These are phyloP conservation scores for Colletotrichum gloeosporioides DNA, from an alignment of 2,329 filamentous ascomycete species.

Conservation along the genomic window DNA sequence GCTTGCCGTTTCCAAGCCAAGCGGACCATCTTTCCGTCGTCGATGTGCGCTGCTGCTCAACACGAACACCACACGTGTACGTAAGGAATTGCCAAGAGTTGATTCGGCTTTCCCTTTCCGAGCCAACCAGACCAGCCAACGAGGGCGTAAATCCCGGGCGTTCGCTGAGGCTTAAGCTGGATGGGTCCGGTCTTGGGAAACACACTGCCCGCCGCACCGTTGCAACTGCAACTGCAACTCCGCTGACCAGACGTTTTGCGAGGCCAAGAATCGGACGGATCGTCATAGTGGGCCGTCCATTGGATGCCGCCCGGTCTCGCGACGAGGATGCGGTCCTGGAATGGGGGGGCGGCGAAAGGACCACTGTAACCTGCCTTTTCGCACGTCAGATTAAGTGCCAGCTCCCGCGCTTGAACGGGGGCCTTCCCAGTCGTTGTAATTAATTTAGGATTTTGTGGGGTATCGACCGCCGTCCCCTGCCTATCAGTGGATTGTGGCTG, in stretches of 20 bases:
- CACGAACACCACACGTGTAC: conserved; percentile 1
- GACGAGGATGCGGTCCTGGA: neutral
- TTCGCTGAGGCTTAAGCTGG: neutral
- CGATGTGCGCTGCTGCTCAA: neutral
- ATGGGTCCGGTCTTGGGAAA: neutral
- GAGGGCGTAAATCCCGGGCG: neutral
- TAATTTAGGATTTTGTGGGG: conserved; percentile 13
- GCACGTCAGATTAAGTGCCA: neutral
- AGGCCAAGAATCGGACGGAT: conserved; percentile 2
- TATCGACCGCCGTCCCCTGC: neutral
- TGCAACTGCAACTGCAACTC: neutral
- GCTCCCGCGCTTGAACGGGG: neutral
- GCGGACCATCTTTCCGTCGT: neutral
- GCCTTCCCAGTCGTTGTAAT: neutral
- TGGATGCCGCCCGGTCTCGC: neutral
- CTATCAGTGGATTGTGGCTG: neutral
- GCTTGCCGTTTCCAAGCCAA: neutral
- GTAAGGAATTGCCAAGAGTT: conserved; percentile 6
- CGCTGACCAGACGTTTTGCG: conserved; percentile 1
- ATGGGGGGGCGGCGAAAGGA: neutral
- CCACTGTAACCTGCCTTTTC: neutral
- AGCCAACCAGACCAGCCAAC: neutral
- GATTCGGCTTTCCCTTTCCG: neutral
- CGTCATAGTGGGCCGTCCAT: conserved; percentile 5
- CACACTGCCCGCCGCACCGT: neutral